phyloP scores from a whole-genome alignment of 176 grass and related monocot species.

The Pharus latifolius region DNA sequence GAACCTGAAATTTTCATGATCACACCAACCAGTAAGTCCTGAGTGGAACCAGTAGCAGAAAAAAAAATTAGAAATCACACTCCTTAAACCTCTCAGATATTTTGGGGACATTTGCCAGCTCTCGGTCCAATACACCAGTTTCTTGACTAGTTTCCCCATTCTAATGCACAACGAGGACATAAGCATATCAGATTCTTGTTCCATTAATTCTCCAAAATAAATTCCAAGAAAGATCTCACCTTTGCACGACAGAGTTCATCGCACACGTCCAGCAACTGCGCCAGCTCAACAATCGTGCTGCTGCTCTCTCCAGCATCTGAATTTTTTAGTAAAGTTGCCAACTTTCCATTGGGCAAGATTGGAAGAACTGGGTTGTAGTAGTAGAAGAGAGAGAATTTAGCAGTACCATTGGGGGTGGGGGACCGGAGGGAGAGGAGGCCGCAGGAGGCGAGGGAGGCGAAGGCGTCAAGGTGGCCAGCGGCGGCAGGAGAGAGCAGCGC shows the following conservation, averaged over 20 bases:
- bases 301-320: conserved; percentile 30
- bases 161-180: conserved; percentile 10
- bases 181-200: background rate
- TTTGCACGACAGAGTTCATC: conserved; percentile 43
- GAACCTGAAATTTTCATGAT: conserved; percentile 44
- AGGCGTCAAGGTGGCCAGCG: conserved; percentile 48
- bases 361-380: background rate
- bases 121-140: conserved; percentile 15
- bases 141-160: conserved; percentile 16
- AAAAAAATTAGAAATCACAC: background rate
- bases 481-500: conserved; percentile 18
- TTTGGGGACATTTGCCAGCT: conserved; percentile 33
- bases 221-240: conserved; percentile 26
- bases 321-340: background rate
- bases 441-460: conserved; percentile 60
- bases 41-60: background rate
- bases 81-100: conserved; percentile 62
- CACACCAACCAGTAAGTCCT: background rate
- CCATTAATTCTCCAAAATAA: background rate
- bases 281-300: conserved; percentile 56
- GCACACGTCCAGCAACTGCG: conserved; percentile 76
- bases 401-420: conserved; percentile 23
- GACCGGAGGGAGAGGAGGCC: conserved; percentile 74
- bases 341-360: background rate
- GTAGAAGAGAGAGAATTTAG: background rate